phyloP scores from a whole-genome alignment of 768 basidiomycete species.

The Aureoboletus auriporus region DNA sequence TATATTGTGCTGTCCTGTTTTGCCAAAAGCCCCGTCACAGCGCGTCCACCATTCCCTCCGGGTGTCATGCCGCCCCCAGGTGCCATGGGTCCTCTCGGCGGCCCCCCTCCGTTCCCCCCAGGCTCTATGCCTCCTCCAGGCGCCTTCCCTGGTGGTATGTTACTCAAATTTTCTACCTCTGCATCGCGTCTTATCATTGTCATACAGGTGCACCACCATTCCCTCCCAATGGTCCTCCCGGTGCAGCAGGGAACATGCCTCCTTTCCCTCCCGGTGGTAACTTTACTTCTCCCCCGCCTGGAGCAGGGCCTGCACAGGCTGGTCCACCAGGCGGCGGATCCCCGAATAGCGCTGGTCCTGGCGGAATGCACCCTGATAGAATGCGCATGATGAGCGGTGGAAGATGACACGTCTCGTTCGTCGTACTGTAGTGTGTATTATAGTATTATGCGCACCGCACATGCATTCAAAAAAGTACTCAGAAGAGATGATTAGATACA shows the following conservation, averaged over 20 bases:
- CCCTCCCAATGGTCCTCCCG: constrained; percentile 40
- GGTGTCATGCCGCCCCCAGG: constrained; percentile 46
- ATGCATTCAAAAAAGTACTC: neutral
- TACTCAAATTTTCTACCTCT: neutral
- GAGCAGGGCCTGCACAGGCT: constrained; percentile 37
- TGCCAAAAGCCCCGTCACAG: constrained; percentile 28
- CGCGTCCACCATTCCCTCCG: constrained; percentile 70
- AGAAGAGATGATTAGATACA: neutral
- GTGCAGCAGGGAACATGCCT: constrained; percentile 26
- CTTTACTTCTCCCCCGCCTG: constrained; percentile 36
- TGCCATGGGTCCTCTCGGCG: constrained; percentile 51
- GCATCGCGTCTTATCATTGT: constrained; percentile 1
- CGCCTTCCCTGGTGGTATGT: constrained; percentile 47
- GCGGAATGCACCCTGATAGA: constrained; percentile 83
- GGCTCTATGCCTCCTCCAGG: constrained; percentile 46
- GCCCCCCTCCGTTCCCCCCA: constrained; percentile 74
- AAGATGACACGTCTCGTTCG: constrained; percentile 5
- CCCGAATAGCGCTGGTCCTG: constrained; percentile 44
- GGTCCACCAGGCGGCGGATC: constrained; percentile 36
- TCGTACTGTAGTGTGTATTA: neutral
- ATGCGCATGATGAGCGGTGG: constrained; percentile 66
- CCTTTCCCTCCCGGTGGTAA: constrained; percentile 30
- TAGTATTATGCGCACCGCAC: neutral
- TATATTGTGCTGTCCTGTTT: neutral
- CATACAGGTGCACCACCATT: constrained; percentile 45